A percentile compares a stretch with the other conserved stretches of the same genome.
Evolutionary conservation across 129 eudicot species (phyloP).

Genomic region (Flaveria ramosissima): DNA sequence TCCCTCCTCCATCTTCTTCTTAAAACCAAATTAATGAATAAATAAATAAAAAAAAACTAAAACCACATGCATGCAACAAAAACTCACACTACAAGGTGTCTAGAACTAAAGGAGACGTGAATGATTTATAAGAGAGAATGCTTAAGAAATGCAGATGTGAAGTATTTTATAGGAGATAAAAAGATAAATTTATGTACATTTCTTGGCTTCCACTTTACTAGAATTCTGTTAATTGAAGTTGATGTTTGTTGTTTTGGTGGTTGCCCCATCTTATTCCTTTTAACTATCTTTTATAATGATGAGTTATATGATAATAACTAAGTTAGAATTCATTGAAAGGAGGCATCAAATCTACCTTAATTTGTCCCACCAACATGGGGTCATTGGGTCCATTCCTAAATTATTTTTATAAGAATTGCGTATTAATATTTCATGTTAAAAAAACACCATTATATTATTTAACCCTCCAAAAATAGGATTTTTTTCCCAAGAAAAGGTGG

Average conservation of each 20-base stretch:
- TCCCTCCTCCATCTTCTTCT: slow-evolving; percentile 52
- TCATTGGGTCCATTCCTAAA: slow-evolving; percentile 19
- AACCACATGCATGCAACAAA: slow-evolving; percentile 20
- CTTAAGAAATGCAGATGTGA: neutral
- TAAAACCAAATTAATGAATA: slow-evolving; percentile 3
- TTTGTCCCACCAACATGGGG: slow-evolving; percentile 27
- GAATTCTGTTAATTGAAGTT: slow-evolving; percentile 60
- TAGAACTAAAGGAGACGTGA: too few relatives aligned
- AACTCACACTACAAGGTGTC: neutral
- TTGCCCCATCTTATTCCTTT: slow-evolving; percentile 48
- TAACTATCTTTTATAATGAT: slow-evolving; percentile 33
- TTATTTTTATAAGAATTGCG: too few relatives aligned
- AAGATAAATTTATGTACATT: slow-evolving; percentile 26
- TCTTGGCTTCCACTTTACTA: slow-evolving; percentile 73
- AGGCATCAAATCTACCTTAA: slow-evolving; percentile 25
- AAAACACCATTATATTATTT: too few relatives aligned
- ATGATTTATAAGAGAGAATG: slow-evolving; percentile 21
- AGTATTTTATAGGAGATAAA: slow-evolving; percentile 26
- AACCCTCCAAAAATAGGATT: too few relatives aligned
- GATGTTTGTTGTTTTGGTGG: slow-evolving; percentile 52
- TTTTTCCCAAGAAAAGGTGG: too few relatives aligned
- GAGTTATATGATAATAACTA: slow-evolving; percentile 30
- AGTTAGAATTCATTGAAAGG: slow-evolving; percentile 24
- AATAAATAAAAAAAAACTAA: too few relatives aligned
- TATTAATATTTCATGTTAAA: too few relatives aligned